Percentiles rank a stretch among this genome's conserved stretches.
phyloP scores from a whole-genome alignment of 139 green algal species.

The Tetraselmis chui region DNA sequence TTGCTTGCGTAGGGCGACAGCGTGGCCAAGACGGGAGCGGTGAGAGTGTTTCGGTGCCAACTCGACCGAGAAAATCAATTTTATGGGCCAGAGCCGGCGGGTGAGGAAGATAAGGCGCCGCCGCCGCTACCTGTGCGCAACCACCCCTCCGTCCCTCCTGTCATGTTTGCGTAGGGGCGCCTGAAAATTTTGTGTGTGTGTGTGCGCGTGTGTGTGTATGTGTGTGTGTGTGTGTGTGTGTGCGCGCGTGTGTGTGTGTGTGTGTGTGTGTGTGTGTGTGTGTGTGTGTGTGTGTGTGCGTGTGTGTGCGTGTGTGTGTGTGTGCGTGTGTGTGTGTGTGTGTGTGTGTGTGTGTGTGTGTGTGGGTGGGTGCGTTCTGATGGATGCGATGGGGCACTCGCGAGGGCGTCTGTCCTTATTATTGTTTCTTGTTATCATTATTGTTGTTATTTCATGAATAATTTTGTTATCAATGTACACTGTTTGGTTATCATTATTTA shows the following conservation, averaged over 20 bases:
- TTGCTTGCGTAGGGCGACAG: constrained; percentile 33
- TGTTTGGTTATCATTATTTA: no score
- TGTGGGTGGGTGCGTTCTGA: not conserved
- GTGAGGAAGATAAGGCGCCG: constrained; percentile 23
- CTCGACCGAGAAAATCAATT: constrained; percentile 63
- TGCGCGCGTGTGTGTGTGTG: constrained; percentile 6
- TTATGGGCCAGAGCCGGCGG: constrained; percentile 54
- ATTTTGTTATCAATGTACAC: no score
- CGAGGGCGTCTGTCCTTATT: no score
- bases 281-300: not conserved
- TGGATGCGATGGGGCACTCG: not conserved
- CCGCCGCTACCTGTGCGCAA: constrained; percentile 19
- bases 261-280: not conserved
- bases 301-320: not conserved
- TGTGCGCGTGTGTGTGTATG: not conserved
- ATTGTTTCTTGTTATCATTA: no score
- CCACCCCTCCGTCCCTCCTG: not conserved
- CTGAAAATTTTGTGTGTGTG: not conserved
- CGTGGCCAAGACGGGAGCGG: constrained; percentile 40
- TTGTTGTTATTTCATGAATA: no score
- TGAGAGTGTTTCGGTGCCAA: constrained; percentile 74
- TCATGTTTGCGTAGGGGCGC: no score
- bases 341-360: not conserved
- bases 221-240: not conserved
- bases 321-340: not conserved